Conservation (phyloP, 805 yeast species). For the Candida maesae region DNA sequence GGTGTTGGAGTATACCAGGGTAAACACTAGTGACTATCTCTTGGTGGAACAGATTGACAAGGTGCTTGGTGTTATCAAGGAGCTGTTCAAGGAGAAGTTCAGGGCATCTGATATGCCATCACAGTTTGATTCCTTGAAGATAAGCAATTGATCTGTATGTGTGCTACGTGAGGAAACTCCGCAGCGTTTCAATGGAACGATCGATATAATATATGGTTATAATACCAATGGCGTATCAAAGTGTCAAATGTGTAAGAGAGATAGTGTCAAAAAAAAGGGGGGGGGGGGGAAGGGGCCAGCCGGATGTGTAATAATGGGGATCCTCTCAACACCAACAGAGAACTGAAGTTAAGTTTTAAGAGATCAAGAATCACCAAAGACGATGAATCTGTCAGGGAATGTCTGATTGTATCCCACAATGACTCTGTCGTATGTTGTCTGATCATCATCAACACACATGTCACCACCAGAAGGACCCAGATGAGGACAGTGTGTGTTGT, state of each 20-base stretch:
- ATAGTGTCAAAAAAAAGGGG: too few species aligned
- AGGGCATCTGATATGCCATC: conserved; percentile 1
- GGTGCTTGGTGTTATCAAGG: conserved; percentile 30
- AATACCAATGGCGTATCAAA: too few species aligned
- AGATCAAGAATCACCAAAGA: neutral
- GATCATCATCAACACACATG: conserved; percentile 2
- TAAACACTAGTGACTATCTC: conserved; percentile 52
- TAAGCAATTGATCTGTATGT: neutral
- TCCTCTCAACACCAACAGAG: neutral
- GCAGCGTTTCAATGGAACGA: too few species aligned
- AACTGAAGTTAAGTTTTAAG: neutral
- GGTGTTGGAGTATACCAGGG: conserved; percentile 40
- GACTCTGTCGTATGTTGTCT: conserved; percentile 13
- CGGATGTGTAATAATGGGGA: too few species aligned
- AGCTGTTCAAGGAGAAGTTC: conserved; percentile 17
- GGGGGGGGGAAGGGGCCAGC: too few species aligned
- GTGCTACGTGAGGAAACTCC: too few species aligned
- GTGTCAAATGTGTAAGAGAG: too few species aligned
- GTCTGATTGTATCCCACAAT: conserved; percentile 2
- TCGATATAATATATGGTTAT: too few species aligned
- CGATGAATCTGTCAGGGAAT: neutral
- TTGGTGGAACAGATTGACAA: conserved; percentile 55
- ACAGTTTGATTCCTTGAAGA: conserved; percentile 5
- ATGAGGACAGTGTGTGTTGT: conserved; percentile 25
- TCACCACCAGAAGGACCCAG: conserved; percentile 1